Conservation (phyloP, 192 early-diverging fungal genomes). For the Entomortierella parvispora region DNA sequence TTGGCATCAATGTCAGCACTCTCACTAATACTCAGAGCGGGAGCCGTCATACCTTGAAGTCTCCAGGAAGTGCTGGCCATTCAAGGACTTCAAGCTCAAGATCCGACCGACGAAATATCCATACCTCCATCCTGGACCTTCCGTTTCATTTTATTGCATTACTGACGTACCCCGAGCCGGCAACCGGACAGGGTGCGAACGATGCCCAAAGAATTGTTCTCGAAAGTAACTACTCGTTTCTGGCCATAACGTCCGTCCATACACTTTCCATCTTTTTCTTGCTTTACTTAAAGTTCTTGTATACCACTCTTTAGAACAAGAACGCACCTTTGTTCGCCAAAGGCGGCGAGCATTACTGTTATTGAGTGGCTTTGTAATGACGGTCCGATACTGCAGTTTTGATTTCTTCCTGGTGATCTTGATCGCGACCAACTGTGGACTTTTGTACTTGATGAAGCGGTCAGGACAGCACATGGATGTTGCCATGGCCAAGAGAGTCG, state of each 20-base stretch:
- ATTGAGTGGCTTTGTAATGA: conserved; percentile 52
- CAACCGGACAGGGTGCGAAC: conserved; percentile 11
- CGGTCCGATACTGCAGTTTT: conserved; percentile 59
- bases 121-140: conserved; percentile 54
- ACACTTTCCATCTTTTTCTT: not conserved
- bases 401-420: conserved; percentile 61
- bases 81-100: too few relatives aligned
- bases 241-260: not conserved
- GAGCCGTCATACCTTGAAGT: too few relatives aligned
- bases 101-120: conserved; percentile 23
- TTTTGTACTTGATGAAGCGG: conserved; percentile 66
- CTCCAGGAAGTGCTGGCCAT: too few relatives aligned
- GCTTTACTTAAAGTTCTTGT: too few relatives aligned
- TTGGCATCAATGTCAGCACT: too few relatives aligned
- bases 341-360: conserved; percentile 57
- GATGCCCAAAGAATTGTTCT: conserved; percentile 40
- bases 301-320: too few relatives aligned
- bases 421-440: conserved; percentile 57
- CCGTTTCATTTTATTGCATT: conserved; percentile 61
- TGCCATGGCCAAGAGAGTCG: conserved; percentile 65
- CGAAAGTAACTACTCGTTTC: conserved; percentile 52
- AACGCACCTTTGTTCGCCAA: conserved; percentile 57
- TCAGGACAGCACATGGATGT: conserved; percentile 60
- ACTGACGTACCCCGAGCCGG: conserved; percentile 59
- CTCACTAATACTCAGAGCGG: too few relatives aligned